phyloP scores from a whole-genome alignment of 23 red algal genomes.

The Cyanidium caldarium region DNA sequence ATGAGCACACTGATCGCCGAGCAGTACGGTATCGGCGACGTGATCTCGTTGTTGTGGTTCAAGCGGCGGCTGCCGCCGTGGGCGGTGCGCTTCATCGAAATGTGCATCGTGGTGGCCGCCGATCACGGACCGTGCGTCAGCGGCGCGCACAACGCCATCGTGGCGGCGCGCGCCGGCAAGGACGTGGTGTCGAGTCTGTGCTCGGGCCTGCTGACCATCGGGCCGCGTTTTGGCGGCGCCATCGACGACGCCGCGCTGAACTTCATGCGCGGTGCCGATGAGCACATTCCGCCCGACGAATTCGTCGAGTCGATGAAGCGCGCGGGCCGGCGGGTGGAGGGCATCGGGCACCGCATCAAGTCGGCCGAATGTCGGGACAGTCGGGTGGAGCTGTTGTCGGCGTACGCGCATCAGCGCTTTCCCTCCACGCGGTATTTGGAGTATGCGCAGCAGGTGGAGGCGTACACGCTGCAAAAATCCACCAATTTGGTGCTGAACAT shows the following conservation, averaged over 20 bases:
- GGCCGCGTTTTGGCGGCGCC: constrained; percentile 92
- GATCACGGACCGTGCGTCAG: constrained; percentile 94
- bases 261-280: constrained; percentile 68
- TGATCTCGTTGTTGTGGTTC: constrained; percentile 97
- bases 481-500: constrained; percentile 96
- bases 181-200: constrained; percentile 84
- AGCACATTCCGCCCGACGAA: constrained; percentile 42
- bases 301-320: constrained; percentile 90
- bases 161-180: constrained; percentile 78
- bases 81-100: constrained; percentile 92
- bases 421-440: constrained; percentile 52
- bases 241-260: constrained; percentile 90
- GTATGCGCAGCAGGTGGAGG: constrained; percentile 76
- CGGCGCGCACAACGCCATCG: constrained; percentile 97
- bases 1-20: constrained; percentile 67
- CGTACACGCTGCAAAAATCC: constrained; percentile 88
- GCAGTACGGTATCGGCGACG: constrained; percentile 68
- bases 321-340: constrained; percentile 78
- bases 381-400: constrained; percentile 72
- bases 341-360: constrained; percentile 98
- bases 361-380: constrained; percentile 89
- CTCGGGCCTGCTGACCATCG: constrained; percentile 92
- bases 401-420: constrained; percentile 71
- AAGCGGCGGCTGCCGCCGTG: constrained; percentile 82
- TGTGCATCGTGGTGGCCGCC: constrained; percentile 81